These are phyloP conservation scores for Mortierella antarctica DNA, from an alignment of 192 early-diverging fungal species.

Conservation along the genomic window DNA sequence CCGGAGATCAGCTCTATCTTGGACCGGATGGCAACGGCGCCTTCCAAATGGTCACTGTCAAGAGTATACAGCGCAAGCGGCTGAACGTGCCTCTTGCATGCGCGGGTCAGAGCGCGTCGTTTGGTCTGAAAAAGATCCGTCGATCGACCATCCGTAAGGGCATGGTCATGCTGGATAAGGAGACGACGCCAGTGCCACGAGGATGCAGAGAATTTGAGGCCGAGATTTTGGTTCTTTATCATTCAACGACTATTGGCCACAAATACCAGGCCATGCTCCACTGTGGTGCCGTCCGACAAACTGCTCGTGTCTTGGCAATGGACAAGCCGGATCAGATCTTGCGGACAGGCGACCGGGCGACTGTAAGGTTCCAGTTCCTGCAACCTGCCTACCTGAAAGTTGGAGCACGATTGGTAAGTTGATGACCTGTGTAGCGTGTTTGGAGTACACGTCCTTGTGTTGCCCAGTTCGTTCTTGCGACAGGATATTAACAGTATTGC, in stretches of 20 bases:
- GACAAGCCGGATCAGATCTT: slow-evolving; percentile 70
- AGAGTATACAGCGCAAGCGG: slow-evolving; percentile 91
- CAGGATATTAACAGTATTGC: neutral
- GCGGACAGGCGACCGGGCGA: slow-evolving; percentile 88
- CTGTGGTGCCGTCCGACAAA: slow-evolving; percentile 88
- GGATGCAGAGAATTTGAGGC: slow-evolving; percentile 85
- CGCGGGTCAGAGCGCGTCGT: slow-evolving; percentile 86
- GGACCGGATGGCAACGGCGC: slow-evolving; percentile 89
- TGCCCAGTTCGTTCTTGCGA: neutral
- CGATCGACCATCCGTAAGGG: slow-evolving; percentile 84
- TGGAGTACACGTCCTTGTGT: slow-evolving; percentile 44
- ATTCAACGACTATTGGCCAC: slow-evolving; percentile 89
- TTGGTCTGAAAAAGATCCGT: slow-evolving; percentile 89
- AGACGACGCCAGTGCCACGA: slow-evolving; percentile 59
- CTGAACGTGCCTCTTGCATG: slow-evolving; percentile 78
- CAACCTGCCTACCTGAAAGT: slow-evolving; percentile 76
- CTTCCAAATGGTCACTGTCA: slow-evolving; percentile 81
- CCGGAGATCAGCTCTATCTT: slow-evolving; percentile 84
- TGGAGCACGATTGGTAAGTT: slow-evolving; percentile 66
- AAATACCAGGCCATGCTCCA: slow-evolving; percentile 98
- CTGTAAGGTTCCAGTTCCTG: slow-evolving; percentile 76
- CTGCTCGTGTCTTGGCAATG: slow-evolving; percentile 82
- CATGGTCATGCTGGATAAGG: slow-evolving; percentile 76
- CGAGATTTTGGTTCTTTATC: slow-evolving; percentile 91
- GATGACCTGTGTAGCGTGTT: neutral